Evolutionary conservation across 2,329 filamentous ascomycete genomes (phyloP).

Genomic region (Aspergillus glaucus): DNA sequence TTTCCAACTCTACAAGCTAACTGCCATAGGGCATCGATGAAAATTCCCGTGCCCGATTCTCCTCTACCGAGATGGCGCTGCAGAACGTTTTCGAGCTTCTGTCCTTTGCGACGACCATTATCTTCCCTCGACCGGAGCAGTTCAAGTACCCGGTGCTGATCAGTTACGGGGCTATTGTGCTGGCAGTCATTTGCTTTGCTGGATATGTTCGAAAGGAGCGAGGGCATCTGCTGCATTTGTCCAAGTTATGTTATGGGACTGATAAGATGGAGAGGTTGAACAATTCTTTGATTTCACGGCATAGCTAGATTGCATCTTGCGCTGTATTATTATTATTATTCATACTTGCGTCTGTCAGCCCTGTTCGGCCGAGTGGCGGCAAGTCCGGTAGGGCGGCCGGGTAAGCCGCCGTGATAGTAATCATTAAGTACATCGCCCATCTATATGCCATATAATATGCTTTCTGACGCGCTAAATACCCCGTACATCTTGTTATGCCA

Average conservation of each 20-base stretch:
- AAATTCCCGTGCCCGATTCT: slow-evolving; percentile 60
- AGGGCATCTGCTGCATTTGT: slow-evolving; percentile 54
- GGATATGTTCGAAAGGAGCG: slow-evolving; percentile 52
- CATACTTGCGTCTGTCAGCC: too few species aligned
- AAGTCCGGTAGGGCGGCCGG: too few species aligned
- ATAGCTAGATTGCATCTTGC: too few species aligned
- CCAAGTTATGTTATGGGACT: slow-evolving; percentile 10
- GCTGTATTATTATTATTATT: too few species aligned
- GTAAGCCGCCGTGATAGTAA: too few species aligned
- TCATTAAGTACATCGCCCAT: too few species aligned
- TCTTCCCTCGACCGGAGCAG: slow-evolving; percentile 56
- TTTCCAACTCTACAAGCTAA: background rate
- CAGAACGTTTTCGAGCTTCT: slow-evolving; percentile 67
- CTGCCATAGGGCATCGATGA: slow-evolving; percentile 46
- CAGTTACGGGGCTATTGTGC: slow-evolving; percentile 39
- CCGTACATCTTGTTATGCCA: too few species aligned
- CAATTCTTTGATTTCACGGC: too few species aligned
- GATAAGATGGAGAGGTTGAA: slow-evolving; percentile 4
- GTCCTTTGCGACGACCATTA: slow-evolving; percentile 59
- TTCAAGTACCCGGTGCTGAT: slow-evolving; percentile 60
- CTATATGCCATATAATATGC: too few species aligned
- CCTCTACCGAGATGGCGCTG: slow-evolving; percentile 58
- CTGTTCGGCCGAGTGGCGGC: too few species aligned
- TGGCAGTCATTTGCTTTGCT: slow-evolving; percentile 42
- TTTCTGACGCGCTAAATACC: too few species aligned